Percentiles rank a stretch among this genome's conserved stretches.
Conservation (phyloP, 202 grass and related monocot species). For the Setaria italica region DNA sequence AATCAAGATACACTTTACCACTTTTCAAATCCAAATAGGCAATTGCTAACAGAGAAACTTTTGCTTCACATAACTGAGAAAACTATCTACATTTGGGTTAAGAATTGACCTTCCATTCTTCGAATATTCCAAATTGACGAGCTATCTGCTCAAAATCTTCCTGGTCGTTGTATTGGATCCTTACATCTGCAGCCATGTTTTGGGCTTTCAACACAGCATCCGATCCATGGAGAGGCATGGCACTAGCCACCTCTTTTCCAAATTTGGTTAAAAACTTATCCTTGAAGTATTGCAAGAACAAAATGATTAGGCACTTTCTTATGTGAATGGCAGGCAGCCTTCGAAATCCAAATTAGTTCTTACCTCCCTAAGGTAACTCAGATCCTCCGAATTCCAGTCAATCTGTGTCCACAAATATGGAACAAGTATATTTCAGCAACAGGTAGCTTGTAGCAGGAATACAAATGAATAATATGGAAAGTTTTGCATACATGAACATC, state of each 20-base stretch:
- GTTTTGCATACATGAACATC: slow-evolving; percentile 75
- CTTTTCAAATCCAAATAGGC: background rate
- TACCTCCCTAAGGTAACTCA: slow-evolving; percentile 93
- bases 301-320: slow-evolving; percentile 36
- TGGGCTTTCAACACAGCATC: slow-evolving; percentile 75
- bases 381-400: slow-evolving; percentile 84
- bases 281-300: slow-evolving; percentile 45
- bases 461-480: slow-evolving; percentile 17
- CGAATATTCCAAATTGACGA: slow-evolving; percentile 95
- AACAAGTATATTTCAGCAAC: background rate
- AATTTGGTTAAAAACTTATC: slow-evolving; percentile 74
- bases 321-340: slow-evolving; percentile 20
- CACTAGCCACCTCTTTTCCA: slow-evolving; percentile 70
- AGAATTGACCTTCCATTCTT: slow-evolving; percentile 96
- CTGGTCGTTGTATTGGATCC: slow-evolving; percentile 81
- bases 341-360: slow-evolving; percentile 40
- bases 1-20: background rate
- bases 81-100: slow-evolving; percentile 10
- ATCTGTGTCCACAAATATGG: slow-evolving; percentile 50
- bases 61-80: background rate
- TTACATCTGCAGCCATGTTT: slow-evolving; percentile 72
- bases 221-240: slow-evolving; percentile 72
- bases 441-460: slow-evolving; percentile 17
- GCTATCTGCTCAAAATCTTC: slow-evolving; percentile 86
- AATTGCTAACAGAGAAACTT: slow-evolving; percentile 17